Conservation (phyloP, 2,329 filamentous ascomycete species). For the Alternaria incomplexa region DNA sequence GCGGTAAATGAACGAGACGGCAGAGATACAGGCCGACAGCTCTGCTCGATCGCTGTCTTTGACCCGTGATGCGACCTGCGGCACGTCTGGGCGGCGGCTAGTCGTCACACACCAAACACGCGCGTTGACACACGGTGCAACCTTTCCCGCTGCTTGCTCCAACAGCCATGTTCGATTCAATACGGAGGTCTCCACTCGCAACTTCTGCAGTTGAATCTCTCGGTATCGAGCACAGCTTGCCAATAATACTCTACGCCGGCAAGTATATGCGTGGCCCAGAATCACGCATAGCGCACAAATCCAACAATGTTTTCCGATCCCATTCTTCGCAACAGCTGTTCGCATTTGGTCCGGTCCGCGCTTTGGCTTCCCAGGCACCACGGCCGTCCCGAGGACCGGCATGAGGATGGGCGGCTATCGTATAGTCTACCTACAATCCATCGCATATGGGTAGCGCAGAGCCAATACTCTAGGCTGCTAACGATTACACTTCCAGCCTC, state of each 20-base stretch:
- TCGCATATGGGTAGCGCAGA: slow-evolving; percentile 9
- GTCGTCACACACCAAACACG: background rate
- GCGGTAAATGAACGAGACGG: background rate
- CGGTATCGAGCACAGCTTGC: background rate
- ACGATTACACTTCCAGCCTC: slow-evolving; percentile 9
- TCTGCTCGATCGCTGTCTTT: background rate
- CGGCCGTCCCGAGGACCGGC: slow-evolving; percentile 7
- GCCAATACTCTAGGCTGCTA: slow-evolving; percentile 15
- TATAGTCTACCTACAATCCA: slow-evolving; percentile 4
- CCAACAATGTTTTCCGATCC: too few species aligned
- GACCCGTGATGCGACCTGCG: slow-evolving; percentile 3
- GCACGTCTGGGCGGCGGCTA: slow-evolving; percentile 6
- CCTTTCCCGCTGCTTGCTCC: background rate
- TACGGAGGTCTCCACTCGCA: background rate
- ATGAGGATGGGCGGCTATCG: slow-evolving; percentile 15
- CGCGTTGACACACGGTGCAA: background rate
- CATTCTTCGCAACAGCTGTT: background rate
- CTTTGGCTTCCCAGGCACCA: background rate
- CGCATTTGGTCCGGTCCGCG: background rate
- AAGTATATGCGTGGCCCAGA: background rate
- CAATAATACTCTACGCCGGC: background rate
- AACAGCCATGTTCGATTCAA: background rate
- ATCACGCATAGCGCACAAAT: background rate
- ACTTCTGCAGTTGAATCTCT: background rate
- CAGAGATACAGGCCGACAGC: background rate